These are phyloP conservation scores for Elongisporangium anandrum DNA, from an alignment of 352 stramenopile species.

Conservation along the genomic window DNA sequence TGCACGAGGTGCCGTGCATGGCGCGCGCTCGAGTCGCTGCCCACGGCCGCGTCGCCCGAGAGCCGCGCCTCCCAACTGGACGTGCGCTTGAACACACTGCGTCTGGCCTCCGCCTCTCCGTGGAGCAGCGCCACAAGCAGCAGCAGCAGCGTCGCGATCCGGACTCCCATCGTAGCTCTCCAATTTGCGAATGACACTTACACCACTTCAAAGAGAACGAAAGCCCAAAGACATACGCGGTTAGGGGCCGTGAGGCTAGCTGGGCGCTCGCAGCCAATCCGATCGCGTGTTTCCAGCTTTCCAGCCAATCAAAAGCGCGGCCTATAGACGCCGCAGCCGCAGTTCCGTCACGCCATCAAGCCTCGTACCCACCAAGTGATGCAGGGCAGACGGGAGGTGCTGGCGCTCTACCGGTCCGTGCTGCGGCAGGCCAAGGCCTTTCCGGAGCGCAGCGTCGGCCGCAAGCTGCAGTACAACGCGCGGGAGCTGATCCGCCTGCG, in stretches of 20 bases:
- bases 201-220: conserved; percentile 12
- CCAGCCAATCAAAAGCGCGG: conserved; percentile 7
- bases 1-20: conserved; percentile 64
- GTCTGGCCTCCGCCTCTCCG: conserved; percentile 4
- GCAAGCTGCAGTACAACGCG: conserved; percentile 76
- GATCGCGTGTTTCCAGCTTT: neutral
- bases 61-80: conserved; percentile 4
- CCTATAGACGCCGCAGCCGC: neutral
- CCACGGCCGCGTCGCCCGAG: neutral
- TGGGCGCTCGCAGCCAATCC: neutral
- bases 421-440: conserved; percentile 48
- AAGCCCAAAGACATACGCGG: neutral
- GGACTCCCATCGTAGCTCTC: conserved; percentile 11
- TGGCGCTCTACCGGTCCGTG: conserved; percentile 55
- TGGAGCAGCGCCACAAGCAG: conserved; percentile 10
- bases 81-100: conserved; percentile 2
- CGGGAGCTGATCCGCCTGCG: conserved; percentile 63
- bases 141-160: conserved; percentile 11
- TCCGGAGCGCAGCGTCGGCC: conserved; percentile 51
- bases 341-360: neutral
- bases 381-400: conserved; percentile 33
- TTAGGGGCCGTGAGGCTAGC: neutral
- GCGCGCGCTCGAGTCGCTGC: conserved; percentile 18
- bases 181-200: conserved; percentile 9
- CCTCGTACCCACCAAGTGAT: neutral